Conservation (phyloP, 1,284 basidiomycete species). For the Cerioporus squamosus region DNA sequence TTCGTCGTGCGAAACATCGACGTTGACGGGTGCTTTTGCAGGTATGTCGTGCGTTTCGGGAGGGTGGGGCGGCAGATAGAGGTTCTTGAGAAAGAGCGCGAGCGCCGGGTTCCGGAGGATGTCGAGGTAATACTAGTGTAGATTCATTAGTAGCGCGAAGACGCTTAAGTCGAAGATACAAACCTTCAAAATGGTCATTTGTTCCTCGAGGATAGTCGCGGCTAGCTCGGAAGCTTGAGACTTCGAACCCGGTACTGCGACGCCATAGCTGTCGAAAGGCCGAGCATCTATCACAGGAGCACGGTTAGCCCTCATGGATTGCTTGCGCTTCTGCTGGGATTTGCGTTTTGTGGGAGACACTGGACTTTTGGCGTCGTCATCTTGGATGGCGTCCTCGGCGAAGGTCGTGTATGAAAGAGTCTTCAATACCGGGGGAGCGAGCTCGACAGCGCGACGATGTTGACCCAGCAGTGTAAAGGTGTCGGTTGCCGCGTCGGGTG, state of each 20-base stretch:
- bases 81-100: constrained; percentile 19
- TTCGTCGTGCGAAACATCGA: not conserved
- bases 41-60: not conserved
- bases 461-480: not conserved
- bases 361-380: not conserved
- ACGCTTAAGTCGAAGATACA: not conserved
- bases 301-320: constrained; percentile 7
- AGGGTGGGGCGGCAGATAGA: constrained; percentile 19
- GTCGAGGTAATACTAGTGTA: constrained; percentile 26
- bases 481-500: constrained; percentile 4
- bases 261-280: constrained; percentile 32
- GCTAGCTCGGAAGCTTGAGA: constrained; percentile 29
- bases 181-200: constrained; percentile 38
- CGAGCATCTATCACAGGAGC: constrained; percentile 24
- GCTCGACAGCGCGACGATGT: constrained; percentile 11
- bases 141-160: not conserved
- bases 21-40: not conserved
- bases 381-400: not conserved
- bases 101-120: constrained; percentile 24
- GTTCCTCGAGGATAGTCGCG: constrained; percentile 23
- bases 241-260: constrained; percentile 30
- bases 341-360: constrained; percentile 1
- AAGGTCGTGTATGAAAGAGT: constrained; percentile 7
- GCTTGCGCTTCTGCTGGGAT: constrained; percentile 4
- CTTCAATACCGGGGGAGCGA: constrained; percentile 12